phyloP scores from a whole-genome alignment of 768 basidiomycete species.

The Porphyrellus cyaneotinctus region DNA sequence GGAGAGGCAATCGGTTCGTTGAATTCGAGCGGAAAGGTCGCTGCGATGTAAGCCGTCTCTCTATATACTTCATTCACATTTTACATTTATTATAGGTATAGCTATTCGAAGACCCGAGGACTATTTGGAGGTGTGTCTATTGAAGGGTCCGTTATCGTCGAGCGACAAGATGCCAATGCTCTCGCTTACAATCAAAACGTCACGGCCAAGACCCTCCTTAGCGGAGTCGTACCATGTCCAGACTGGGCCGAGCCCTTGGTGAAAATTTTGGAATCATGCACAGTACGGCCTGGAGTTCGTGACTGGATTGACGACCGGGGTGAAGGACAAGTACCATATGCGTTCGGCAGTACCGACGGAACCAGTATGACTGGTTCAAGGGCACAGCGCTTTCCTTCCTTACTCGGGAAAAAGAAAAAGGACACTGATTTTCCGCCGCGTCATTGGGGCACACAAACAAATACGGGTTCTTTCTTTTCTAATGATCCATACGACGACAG shows the following conservation, averaged over 20 bases:
- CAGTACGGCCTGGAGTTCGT: slow-evolving; percentile 62
- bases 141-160: slow-evolving; percentile 88
- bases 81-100: slow-evolving; percentile 53
- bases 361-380: slow-evolving; percentile 32
- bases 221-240: slow-evolving; percentile 69
- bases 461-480: slow-evolving; percentile 56
- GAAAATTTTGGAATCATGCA: slow-evolving; percentile 67
- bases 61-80: neutral
- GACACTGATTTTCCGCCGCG: slow-evolving; percentile 54
- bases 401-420: slow-evolving; percentile 45
- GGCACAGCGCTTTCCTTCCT: slow-evolving; percentile 28
- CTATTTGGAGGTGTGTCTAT: slow-evolving; percentile 89
- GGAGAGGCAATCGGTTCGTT: slow-evolving; percentile 85
- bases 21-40: slow-evolving; percentile 80
- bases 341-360: slow-evolving; percentile 37
- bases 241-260: slow-evolving; percentile 76
- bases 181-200: slow-evolving; percentile 76
- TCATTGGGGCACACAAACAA: slow-evolving; percentile 52
- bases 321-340: slow-evolving; percentile 43
- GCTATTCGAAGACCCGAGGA: slow-evolving; percentile 88
- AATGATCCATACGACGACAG: slow-evolving; percentile 19
- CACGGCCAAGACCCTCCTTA: slow-evolving; percentile 74
- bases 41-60: slow-evolving; percentile 67
- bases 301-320: slow-evolving; percentile 61
- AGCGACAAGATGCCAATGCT: slow-evolving; percentile 89